These are phyloP conservation scores for Ormosia emarginata DNA, from an alignment of 306 rosid genomes.

Conservation along the genomic window DNA sequence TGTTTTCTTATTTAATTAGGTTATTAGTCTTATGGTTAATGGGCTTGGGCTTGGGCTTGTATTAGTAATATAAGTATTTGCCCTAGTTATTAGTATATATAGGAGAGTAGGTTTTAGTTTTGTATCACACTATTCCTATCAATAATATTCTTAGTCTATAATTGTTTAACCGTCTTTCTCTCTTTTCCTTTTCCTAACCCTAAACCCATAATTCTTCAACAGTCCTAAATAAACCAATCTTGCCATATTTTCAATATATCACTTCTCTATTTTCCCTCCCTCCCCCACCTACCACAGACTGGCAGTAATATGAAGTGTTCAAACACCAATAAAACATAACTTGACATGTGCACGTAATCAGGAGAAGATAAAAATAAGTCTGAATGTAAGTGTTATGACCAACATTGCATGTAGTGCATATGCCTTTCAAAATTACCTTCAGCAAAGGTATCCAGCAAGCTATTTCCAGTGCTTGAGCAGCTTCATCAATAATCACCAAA, in stretches of 20 bases:
- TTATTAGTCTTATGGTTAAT: no score
- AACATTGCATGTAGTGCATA: constrained; percentile 5
- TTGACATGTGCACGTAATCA: not conserved
- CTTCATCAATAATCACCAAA: constrained; percentile 94
- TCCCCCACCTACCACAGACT: not conserved
- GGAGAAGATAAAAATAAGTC: constrained; percentile 8
- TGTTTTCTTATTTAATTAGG: no score
- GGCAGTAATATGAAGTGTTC: constrained; percentile 3
- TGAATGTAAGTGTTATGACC: not conserved
- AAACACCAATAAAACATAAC: constrained; percentile 16
- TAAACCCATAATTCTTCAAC: no score
- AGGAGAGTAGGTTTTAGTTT: no score
- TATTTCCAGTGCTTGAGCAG: constrained; percentile 99
- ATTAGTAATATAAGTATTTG: no score
- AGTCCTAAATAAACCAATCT: not conserved
- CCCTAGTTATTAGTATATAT: no score
- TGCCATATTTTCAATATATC: not conserved
- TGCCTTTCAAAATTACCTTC: constrained; percentile 59
- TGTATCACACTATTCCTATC: no score
- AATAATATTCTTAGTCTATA: no score
- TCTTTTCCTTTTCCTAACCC: no score
- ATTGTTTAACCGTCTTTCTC: no score
- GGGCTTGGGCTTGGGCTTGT: no score
- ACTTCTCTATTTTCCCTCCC: constrained; percentile 5
- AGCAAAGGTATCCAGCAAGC: constrained; percentile 93